Conservation (phyloP, 1,139 yeast species). For the Zygoascus meyerae region DNA sequence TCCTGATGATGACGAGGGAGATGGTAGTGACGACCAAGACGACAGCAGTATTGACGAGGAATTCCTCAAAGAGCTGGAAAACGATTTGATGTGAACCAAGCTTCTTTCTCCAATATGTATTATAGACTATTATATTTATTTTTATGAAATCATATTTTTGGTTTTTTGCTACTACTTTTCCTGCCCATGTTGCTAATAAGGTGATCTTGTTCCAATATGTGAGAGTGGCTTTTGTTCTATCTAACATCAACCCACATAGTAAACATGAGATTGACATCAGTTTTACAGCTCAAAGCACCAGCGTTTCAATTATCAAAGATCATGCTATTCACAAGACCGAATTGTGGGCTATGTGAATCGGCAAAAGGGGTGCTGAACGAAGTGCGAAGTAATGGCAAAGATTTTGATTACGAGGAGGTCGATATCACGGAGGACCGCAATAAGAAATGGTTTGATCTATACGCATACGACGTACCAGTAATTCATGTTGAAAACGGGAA, state of each 20-base stretch:
- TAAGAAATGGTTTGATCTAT: constrained; percentile 69
- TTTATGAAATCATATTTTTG: not conserved
- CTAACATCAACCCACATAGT: not conserved
- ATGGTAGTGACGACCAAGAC: constrained; percentile 29
- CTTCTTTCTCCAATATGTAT: not conserved
- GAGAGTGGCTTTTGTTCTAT: not conserved
- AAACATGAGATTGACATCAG: constrained; percentile 3
- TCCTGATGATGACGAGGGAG: constrained; percentile 28
- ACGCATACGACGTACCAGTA: constrained; percentile 89
- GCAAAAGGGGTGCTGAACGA: constrained; percentile 48
- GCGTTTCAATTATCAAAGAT: constrained; percentile 23
- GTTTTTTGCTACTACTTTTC: not conserved
- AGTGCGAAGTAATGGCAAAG: not conserved
- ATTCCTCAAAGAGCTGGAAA: constrained; percentile 37
- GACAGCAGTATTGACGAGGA: constrained; percentile 28
- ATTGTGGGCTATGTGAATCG: constrained; percentile 71
- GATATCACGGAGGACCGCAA: constrained; percentile 70
- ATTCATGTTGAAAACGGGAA: constrained; percentile 51
- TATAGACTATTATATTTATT: not conserved
- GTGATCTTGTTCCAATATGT: not conserved
- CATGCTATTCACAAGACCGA: constrained; percentile 70
- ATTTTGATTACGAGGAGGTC: constrained; percentile 41
- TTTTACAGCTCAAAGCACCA: no score
- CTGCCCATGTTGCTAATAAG: not conserved
- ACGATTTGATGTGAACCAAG: constrained; percentile 23